Evolutionary conservation across 177 flowering plant species (phyloP).

Genomic region (Vitis hybrid): DNA sequence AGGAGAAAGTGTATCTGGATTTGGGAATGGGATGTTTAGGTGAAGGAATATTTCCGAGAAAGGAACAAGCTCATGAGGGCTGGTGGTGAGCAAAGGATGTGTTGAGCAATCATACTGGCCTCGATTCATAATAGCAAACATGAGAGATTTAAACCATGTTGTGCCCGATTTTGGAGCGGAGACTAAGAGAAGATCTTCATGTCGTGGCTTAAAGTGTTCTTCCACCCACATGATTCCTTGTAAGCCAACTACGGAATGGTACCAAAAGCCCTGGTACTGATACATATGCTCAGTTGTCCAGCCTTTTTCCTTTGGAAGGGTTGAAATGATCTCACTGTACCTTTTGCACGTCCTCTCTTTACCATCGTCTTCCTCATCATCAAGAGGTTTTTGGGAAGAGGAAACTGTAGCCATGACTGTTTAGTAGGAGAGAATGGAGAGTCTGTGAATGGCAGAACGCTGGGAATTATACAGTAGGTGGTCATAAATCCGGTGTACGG

Average conservation of each 20-base stretch:
- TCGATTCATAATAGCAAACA: slow-evolving; percentile 1
- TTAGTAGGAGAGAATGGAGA: too few relatives aligned
- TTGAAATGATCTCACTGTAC: background rate
- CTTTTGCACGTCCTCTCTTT: background rate
- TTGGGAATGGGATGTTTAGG: background rate
- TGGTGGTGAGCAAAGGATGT: slow-evolving; percentile 8
- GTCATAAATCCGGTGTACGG: too few relatives aligned
- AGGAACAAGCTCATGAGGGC: slow-evolving; percentile 16
- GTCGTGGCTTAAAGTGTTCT: slow-evolving; percentile 9
- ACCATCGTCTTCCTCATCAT: background rate
- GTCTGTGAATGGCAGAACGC: too few relatives aligned
- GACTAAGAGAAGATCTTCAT: slow-evolving; percentile 8
- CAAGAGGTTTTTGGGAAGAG: background rate
- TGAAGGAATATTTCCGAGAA: slow-evolving; percentile 1
- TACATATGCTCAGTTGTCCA: background rate
- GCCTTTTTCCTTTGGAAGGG: slow-evolving; percentile 8
- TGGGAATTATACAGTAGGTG: too few relatives aligned
- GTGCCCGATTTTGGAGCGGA: slow-evolving; percentile 14
- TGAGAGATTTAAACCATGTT: slow-evolving; percentile 12
- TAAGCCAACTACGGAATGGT: background rate
- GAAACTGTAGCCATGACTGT: too few relatives aligned
- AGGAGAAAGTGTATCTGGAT: background rate
- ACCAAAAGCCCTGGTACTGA: slow-evolving; percentile 14
- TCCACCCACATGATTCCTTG: slow-evolving; percentile 1
- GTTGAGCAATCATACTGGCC: background rate